Conservation (phyloP, 2,329 filamentous ascomycete genomes). For the Rhynchosporium agropyri region DNA sequence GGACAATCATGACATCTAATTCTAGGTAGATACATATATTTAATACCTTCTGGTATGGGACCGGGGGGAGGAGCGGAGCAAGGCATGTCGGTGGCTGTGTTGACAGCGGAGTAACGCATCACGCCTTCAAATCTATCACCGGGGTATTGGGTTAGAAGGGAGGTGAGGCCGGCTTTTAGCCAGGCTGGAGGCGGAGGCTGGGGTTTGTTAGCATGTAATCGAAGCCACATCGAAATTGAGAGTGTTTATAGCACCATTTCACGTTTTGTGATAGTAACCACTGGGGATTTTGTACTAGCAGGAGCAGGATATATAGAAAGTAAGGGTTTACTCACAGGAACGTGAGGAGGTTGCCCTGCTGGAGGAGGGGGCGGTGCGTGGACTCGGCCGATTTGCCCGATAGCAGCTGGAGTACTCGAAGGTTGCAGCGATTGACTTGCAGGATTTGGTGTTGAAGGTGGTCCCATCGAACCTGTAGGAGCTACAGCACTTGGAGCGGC, state of each 20-base stretch:
- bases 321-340: conserved; percentile 58
- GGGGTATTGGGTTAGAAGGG: conserved; percentile 71
- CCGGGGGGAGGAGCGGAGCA: conserved; percentile 54
- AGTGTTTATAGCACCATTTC: background rate
- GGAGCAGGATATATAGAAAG: background rate
- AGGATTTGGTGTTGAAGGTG: conserved; percentile 47
- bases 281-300: background rate
- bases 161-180: conserved; percentile 74
- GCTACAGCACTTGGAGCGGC: conserved; percentile 45
- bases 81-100: conserved; percentile 68
- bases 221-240: background rate
- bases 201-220: conserved; percentile 33
- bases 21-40: conserved; percentile 82
- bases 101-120: conserved; percentile 88
- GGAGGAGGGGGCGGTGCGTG: conserved; percentile 65
- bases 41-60: conserved; percentile 63
- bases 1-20: conserved; percentile 93
- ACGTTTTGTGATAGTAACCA: background rate
- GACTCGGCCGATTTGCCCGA: conserved; percentile 65
- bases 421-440: conserved; percentile 38
- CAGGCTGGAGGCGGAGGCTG: conserved; percentile 86
- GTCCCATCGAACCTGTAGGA: conserved; percentile 58
- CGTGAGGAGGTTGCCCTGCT: conserved; percentile 56
- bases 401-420: conserved; percentile 45
- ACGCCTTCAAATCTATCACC: conserved; percentile 83